Evolutionary conservation across 2,329 filamentous ascomycete species (phyloP).

Genomic region (Sphaceloma murrayae): DNA sequence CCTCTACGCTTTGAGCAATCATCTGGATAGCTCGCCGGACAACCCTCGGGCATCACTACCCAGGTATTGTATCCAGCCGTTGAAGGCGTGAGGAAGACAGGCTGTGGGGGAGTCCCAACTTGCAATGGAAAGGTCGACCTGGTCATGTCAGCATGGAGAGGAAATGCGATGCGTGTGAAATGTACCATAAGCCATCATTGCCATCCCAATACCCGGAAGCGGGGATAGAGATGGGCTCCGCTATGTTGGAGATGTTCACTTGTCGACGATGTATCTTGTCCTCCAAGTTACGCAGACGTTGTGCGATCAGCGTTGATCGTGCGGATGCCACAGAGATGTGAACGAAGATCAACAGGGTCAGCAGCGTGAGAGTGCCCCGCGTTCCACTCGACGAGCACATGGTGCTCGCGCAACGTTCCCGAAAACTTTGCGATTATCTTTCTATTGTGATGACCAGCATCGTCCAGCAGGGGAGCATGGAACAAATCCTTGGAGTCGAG

Average conservation of each 20-base stretch:
- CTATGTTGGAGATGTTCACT: conserved; percentile 21
- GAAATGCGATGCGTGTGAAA: conserved; percentile 12
- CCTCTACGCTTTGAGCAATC: conserved; percentile 27
- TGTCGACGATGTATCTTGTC: not conserved
- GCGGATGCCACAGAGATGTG: conserved; percentile 9
- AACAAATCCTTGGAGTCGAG: no score
- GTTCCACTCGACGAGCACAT: no score
- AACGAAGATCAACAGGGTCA: conserved; percentile 4
- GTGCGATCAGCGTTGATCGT: not conserved
- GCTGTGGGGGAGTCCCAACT: conserved; percentile 26
- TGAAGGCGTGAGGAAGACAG: conserved; percentile 27
- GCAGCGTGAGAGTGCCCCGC: not conserved
- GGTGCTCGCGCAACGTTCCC: no score
- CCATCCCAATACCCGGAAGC: conserved; percentile 34
- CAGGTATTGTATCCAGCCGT: conserved; percentile 27
- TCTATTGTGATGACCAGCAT: not conserved
- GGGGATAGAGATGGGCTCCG: conserved; percentile 27
- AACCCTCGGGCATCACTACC: conserved; percentile 25
- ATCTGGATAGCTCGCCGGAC: conserved; percentile 23
- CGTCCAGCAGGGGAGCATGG: not conserved
- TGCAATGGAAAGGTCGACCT: conserved; percentile 33
- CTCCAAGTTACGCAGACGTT: not conserved
- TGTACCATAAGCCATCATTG: conserved; percentile 23
- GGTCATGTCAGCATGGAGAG: conserved; percentile 24
- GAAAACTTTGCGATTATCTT: not conserved